Conservation (phyloP, 2,329 filamentous ascomycete genomes). For the Claviceps spartinae region DNA sequence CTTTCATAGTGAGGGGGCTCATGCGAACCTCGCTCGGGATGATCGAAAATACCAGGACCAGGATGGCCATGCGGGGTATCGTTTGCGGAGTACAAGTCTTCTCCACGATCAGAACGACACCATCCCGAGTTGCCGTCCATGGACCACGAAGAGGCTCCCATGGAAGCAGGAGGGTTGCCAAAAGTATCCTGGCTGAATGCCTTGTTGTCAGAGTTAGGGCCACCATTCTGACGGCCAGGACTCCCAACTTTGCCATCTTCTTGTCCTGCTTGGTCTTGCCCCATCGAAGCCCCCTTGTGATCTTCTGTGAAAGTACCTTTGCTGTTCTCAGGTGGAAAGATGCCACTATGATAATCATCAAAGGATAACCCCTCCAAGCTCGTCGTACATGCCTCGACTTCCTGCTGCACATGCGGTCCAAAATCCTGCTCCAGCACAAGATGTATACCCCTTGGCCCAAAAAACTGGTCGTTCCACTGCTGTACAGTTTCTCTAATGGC, state of each 20-base stretch:
- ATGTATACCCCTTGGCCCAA: constrained; percentile 33
- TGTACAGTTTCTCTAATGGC: constrained; percentile 27
- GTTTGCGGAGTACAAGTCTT: neutral
- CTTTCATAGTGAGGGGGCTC: neutral
- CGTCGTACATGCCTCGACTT: constrained; percentile 4
- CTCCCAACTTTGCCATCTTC: neutral
- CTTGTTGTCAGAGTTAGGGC: neutral
- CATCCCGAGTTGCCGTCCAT: neutral
- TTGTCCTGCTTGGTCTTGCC: neutral
- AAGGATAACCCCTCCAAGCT: constrained; percentile 24
- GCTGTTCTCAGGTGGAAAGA: constrained; percentile 14
- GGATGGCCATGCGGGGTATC: neutral
- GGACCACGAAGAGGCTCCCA: neutral
- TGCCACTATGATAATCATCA: constrained; percentile 16
- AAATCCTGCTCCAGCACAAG: constrained; percentile 20
- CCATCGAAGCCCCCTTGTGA: neutral
- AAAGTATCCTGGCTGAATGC: neutral
- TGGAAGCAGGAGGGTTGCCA: neutral
- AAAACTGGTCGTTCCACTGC: constrained; percentile 47
- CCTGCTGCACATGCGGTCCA: constrained; percentile 5
- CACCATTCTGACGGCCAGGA: neutral
- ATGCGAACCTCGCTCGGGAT: neutral
- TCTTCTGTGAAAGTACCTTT: constrained; percentile 20
- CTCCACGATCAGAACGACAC: constrained; percentile 6
- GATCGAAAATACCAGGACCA: constrained; percentile 7